Base-by-base conservation (phyloP, 192 early-diverging fungal genomes). In the Coemansia sp. region DNA sequence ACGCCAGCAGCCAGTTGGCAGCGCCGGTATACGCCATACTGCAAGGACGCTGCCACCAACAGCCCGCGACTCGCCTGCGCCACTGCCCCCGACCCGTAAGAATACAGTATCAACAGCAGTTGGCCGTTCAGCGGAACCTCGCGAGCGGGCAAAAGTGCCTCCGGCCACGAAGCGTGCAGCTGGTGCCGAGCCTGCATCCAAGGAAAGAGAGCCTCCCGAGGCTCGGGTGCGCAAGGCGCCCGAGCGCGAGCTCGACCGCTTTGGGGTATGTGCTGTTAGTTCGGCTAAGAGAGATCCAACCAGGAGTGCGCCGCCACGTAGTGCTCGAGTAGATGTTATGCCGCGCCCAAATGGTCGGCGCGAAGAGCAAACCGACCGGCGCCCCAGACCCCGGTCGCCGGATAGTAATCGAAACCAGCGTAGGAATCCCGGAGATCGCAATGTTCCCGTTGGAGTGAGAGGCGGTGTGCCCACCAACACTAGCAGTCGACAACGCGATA, bases 221-320 rank as follows among this genome's bases (percentile, higher is more conserved):
- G 50, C 44, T n/a, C 61, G 48, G 5, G 46, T 44, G 19, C 55
- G 69, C 21, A 62, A 42, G 59, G 34, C 72, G 11, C 72, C 75
- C 1, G 75, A 77, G 66, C 80, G 80, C 15, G 80, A 77, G 39
- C 66, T 77, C 11, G 80, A 82, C 27, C 68, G 80, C 14, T 82
- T 82, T 67, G 80, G 80, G 0, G 75, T 82, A 14, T 61, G 64
- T 9, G 32, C 70, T 31, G 11, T 21, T 41, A 31, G 45, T 15
- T n/a, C 64, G 32, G 25, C 55, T 15, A 58, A n/a, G 31, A 58
- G 55, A 31, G 55, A 58, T n/a, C 5, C 12, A 15, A 15, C 45
- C 37, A 59, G 8, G 17, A 39, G 71, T 27, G 21, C 45, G 50
- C 36, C 23, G 0, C 50, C 50, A 8, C 50, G 36, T 5, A 51